Conservation (phyloP, 345 rosid genomes). For the Citrus maxima region DNA sequence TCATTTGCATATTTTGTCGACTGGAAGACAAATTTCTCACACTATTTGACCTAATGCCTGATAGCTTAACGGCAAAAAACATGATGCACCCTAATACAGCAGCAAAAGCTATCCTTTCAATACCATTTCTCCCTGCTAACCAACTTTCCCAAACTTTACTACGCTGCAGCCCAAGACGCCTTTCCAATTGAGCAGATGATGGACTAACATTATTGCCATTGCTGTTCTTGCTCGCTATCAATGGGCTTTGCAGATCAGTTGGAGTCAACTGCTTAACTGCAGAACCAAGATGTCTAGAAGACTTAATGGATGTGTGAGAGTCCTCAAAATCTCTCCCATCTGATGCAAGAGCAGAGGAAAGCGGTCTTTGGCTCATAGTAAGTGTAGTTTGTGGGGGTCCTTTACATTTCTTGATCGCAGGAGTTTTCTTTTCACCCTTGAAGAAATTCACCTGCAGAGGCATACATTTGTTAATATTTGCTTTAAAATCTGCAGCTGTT, state of each 20-base stretch:
- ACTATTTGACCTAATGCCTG: constrained; percentile 36
- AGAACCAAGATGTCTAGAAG: constrained; percentile 58
- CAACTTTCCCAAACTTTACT: constrained; percentile 51
- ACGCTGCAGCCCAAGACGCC: constrained; percentile 49
- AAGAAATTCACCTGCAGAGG: constrained; percentile 64
- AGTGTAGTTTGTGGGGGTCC: constrained; percentile 29
- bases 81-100: constrained; percentile 56
- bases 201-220: constrained; percentile 39
- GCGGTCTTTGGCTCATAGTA: constrained; percentile 49
- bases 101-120: constrained; percentile 45
- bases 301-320: constrained; percentile 38
- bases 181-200: constrained; percentile 60
- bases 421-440: constrained; percentile 50
- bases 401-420: constrained; percentile 44
- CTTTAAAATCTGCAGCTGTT: background rate
- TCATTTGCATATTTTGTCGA: constrained; percentile 29
- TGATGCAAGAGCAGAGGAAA: constrained; percentile 40
- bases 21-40: constrained; percentile 30
- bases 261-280: constrained; percentile 77
- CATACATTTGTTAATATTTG: constrained; percentile 16
- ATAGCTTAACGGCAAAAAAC: constrained; percentile 48
- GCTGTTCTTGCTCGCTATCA: constrained; percentile 34
- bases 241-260: constrained; percentile 52
- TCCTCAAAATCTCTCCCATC: constrained; percentile 42
- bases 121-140: constrained; percentile 38